phyloP scores from a whole-genome alignment of 2,329 filamentous ascomycete species.

The Polychaeton citri region DNA sequence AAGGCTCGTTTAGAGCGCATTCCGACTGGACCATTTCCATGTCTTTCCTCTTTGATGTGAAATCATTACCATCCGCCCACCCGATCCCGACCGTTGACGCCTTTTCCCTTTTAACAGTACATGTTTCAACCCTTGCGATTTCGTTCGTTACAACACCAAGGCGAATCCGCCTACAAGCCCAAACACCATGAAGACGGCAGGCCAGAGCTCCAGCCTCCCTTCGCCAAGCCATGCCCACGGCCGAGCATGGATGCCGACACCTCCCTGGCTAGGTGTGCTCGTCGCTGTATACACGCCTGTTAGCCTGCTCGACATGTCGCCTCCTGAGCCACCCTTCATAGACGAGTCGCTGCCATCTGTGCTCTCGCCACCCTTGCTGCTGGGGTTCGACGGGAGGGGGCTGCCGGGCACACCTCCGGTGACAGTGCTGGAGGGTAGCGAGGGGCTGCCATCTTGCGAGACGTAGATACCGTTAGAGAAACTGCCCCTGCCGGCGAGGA shows the following conservation, averaged over 20 bases:
- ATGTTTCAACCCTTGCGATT: no score
- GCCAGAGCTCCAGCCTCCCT: not conserved
- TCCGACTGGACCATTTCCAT: no score
- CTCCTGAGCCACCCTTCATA: constrained; percentile 1
- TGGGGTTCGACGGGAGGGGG: constrained; percentile 9
- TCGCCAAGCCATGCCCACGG: constrained; percentile 1
- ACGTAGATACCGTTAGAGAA: constrained; percentile 49
- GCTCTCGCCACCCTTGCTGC: constrained; percentile 5
- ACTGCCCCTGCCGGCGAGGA: constrained; percentile 38
- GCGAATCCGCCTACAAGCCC: constrained; percentile 1
- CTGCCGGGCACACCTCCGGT: constrained; percentile 19
- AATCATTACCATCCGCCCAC: no score
- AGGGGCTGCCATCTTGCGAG: constrained; percentile 24
- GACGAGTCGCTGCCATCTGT: not conserved
- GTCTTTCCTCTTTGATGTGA: no score
- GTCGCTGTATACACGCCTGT: constrained; percentile 27
- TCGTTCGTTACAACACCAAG: constrained; percentile 1
- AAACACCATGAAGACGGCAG: not conserved
- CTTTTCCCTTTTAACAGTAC: no score
- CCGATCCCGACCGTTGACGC: no score
- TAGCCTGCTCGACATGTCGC: constrained; percentile 4
- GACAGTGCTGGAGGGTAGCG: constrained; percentile 19
- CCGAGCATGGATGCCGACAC: constrained; percentile 3
- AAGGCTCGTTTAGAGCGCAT: no score
- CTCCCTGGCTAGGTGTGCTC: constrained; percentile 17